phyloP scores from a whole-genome alignment of 108 stramenopile species.

The Nannochloropsis gaditana region DNA sequence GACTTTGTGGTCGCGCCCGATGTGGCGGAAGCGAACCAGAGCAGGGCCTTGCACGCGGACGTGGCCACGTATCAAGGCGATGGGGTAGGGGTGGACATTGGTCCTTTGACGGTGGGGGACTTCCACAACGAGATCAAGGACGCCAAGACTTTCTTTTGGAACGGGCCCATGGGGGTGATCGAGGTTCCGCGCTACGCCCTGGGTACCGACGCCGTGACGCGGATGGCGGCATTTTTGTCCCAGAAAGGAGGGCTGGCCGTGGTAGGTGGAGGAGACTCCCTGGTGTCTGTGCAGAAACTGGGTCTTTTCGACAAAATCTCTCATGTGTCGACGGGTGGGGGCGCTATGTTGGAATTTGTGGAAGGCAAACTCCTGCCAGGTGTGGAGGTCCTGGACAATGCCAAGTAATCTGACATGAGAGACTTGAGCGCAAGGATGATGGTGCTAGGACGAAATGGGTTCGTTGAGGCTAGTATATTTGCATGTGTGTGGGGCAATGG shows the following conservation, averaged over 20 bases:
- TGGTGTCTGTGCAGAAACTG: neutral
- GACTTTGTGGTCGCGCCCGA: slow-evolving; percentile 89
- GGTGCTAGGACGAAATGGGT: too few relatives aligned
- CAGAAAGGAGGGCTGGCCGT: neutral
- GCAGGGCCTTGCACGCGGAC: neutral
- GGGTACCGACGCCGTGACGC: slow-evolving; percentile 10
- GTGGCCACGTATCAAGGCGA: neutral
- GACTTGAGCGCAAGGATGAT: too few relatives aligned
- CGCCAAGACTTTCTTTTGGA: slow-evolving; percentile 18
- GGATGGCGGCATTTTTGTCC: neutral
- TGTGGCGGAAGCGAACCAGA: neutral
- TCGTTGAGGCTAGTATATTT: too few relatives aligned
- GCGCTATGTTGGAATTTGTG: slow-evolving; percentile 27
- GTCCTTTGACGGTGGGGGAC: slow-evolving; percentile 5
- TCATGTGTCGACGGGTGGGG: slow-evolving; percentile 88
- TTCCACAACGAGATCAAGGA: slow-evolving; percentile 1
- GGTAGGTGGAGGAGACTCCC: neutral
- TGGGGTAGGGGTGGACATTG: neutral
- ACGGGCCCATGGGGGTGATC: neutral
- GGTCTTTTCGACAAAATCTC: slow-evolving; percentile 56
- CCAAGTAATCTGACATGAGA: too few relatives aligned
- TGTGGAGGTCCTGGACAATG: slow-evolving; percentile 8
- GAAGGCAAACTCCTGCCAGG: neutral
- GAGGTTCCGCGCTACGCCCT: neutral
- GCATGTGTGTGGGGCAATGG: too few relatives aligned